These are phyloP conservation scores for Beauveria australis DNA, from an alignment of 2,329 filamentous ascomycete genomes.

Conservation along the genomic window DNA sequence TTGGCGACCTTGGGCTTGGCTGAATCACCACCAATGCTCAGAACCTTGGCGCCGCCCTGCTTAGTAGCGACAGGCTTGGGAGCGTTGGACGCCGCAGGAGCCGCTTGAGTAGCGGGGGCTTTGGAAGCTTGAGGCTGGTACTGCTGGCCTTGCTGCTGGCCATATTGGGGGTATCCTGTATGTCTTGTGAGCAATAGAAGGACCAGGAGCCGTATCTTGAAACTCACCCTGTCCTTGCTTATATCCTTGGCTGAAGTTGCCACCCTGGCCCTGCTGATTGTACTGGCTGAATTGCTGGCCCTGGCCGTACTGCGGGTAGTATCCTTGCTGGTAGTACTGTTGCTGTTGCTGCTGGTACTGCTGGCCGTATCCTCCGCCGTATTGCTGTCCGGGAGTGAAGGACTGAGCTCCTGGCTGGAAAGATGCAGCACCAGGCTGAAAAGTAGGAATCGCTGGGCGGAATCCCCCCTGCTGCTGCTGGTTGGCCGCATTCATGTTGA, in stretches of 20 bases:
- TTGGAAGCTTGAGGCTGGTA: conserved; percentile 33
- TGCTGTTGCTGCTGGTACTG: conserved; percentile 49
- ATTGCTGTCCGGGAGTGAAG: conserved; percentile 41
- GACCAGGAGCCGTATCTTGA: conserved; percentile 20
- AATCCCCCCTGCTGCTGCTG: conserved; percentile 40
- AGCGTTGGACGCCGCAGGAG: conserved; percentile 33
- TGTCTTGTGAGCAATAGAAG: conserved; percentile 13
- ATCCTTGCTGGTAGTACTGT: conserved; percentile 44
- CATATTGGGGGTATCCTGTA: conserved; percentile 46
- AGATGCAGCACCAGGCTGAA: conserved; percentile 61
- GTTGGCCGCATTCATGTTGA: conserved; percentile 57
- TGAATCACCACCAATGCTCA: conserved; percentile 60
- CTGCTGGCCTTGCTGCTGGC: conserved; percentile 36
- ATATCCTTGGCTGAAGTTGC: conserved; percentile 45
- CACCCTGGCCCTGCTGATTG: conserved; percentile 40
- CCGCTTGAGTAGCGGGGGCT: conserved; percentile 34
- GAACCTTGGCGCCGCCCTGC: conserved; percentile 57
- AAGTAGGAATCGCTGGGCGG: conserved; percentile 57
- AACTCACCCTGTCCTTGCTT: conserved; percentile 36
- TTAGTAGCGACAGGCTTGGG: conserved; percentile 58
- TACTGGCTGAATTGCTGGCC: conserved; percentile 35
- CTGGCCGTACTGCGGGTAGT: conserved; percentile 51
- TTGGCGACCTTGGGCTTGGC: conserved; percentile 43
- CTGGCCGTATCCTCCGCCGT: conserved; percentile 46
- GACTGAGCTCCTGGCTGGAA: conserved; percentile 54